Conservation (phyloP, 1,139 yeast genomes). For the Sugiyamaella paludigena region DNA sequence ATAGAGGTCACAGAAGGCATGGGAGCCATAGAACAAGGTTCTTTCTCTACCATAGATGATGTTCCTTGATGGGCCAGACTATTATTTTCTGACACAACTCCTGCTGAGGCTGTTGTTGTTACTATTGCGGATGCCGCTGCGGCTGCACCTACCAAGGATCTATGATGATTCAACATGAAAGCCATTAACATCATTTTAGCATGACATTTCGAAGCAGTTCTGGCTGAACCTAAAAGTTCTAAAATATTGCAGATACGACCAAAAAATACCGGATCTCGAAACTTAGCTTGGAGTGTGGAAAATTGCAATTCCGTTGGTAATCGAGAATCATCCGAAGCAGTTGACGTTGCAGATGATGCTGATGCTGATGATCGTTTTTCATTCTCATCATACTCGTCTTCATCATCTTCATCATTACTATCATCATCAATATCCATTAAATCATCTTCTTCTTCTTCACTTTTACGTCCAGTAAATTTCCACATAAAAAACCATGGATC, state of each 20-base stretch:
- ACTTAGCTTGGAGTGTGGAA: constrained; percentile 15
- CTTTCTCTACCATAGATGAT: no score
- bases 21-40: no score
- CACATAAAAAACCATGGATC: constrained; percentile 28
- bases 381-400: constrained; percentile 10
- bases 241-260: constrained; percentile 19
- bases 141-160: constrained; percentile 15
- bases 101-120: no score
- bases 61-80: no score
- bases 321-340: constrained; percentile 9
- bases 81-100: no score
- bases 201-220: constrained; percentile 25
- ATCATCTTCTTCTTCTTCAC: background rate
- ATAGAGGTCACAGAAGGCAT: no score
- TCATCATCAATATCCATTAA: constrained; percentile 7
- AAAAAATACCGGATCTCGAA: constrained; percentile 19
- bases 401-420: constrained; percentile 5
- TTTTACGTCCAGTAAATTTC: constrained; percentile 12
- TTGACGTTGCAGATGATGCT: background rate
- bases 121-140: background rate
- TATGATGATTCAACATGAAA: constrained; percentile 26
- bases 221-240: constrained; percentile 24
- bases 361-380: no score
- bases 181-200: constrained; percentile 30
- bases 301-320: constrained; percentile 15